Conservation (phyloP, 306 rosid species). For the Herpetospermum pedunculosum region DNA sequence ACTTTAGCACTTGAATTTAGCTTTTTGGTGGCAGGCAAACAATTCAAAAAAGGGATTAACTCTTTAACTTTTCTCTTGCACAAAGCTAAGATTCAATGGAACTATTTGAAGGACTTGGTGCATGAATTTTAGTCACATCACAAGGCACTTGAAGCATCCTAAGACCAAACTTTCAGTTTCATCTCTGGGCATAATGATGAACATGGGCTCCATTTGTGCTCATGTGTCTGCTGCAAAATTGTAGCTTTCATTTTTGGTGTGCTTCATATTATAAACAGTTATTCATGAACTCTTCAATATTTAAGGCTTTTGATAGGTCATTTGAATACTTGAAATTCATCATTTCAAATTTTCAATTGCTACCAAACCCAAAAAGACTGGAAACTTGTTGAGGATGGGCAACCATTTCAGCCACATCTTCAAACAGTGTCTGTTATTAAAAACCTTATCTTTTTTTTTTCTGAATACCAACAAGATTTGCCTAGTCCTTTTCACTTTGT, state of each 20-base stretch:
- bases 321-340: conserved; percentile 4
- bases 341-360: background rate
- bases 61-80: conserved; percentile 5
- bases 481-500: conserved; percentile 3
- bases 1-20: conserved; percentile 5
- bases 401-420: conserved; percentile 8
- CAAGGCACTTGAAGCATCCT: conserved; percentile 7
- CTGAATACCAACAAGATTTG: conserved; percentile 6
- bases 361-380: conserved; percentile 4
- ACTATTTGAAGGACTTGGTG: background rate
- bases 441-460: conserved; percentile 5
- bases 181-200: conserved; percentile 8
- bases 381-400: background rate
- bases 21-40: conserved; percentile 4
- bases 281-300: background rate
- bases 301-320: background rate
- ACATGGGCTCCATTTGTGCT: conserved; percentile 10
- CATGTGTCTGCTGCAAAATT: conserved; percentile 4
- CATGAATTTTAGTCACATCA: conserved; percentile 9
- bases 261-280: conserved; percentile 2
- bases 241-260: background rate
- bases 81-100: conserved; percentile 9
- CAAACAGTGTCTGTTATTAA: background rate
- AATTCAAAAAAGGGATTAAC: background rate
- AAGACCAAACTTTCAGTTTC: conserved; percentile 3